Percentiles rank a stretch among this genome's conserved stretches.
Conservation (phyloP, 2,329 filamentous ascomycete species). For the Nannizziopsis barbatae region DNA sequence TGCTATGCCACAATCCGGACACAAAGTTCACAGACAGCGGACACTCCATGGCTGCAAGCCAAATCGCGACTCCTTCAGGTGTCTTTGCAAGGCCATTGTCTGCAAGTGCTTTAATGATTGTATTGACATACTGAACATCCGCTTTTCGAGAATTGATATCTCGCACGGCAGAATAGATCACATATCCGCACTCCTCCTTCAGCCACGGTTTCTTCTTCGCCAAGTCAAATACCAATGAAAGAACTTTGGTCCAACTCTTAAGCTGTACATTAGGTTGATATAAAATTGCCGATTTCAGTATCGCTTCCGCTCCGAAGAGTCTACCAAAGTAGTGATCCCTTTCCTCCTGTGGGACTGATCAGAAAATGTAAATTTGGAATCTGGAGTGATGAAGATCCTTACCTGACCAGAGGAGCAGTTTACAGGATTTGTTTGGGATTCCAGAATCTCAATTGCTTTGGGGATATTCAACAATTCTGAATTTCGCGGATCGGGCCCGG, state of each 20-base stretch:
- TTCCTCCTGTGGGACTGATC: conserved; percentile 59
- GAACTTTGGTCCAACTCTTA: conserved; percentile 46
- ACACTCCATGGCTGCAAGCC: conserved; percentile 57
- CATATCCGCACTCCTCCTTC: conserved; percentile 73
- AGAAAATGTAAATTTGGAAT: conserved; percentile 42
- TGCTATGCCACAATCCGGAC: conserved; percentile 58
- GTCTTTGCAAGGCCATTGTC: conserved; percentile 61
- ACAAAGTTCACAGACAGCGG: conserved; percentile 57
- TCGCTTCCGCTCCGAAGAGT: conserved; percentile 75
- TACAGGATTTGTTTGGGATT: conserved; percentile 42
- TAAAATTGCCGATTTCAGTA: conserved; percentile 67
- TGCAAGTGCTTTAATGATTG: conserved; percentile 52
- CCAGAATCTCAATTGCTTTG: conserved; percentile 41
- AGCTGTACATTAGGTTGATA: conserved; percentile 47
- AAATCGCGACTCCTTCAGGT: conserved; percentile 79
- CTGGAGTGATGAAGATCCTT: conserved; percentile 17
- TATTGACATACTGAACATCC: conserved; percentile 43
- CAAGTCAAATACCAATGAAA: conserved; percentile 62
- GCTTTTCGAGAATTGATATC: conserved; percentile 37
- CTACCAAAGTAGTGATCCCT: conserved; percentile 75
- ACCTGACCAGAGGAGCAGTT: conserved; percentile 46
- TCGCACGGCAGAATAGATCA: conserved; percentile 61
- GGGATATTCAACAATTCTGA: conserved; percentile 28
- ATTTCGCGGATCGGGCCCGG: conserved; percentile 18
- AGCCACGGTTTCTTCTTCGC: conserved; percentile 79